Conservation (phyloP, 2,329 filamentous ascomycete species). For the Phialophora verrucosa region DNA sequence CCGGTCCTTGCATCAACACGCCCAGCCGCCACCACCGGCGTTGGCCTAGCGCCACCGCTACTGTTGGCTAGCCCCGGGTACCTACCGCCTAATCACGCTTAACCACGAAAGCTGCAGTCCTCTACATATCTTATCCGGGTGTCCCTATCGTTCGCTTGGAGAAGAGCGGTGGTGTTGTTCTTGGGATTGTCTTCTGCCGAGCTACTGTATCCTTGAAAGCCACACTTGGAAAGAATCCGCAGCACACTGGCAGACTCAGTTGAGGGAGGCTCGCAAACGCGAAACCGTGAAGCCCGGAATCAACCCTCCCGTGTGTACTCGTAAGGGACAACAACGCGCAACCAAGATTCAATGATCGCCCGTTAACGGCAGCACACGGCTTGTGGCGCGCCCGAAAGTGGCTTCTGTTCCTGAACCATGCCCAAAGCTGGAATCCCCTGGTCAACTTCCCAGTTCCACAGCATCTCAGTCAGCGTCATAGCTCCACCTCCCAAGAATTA, state of each 20-base stretch:
- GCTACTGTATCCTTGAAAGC: background rate
- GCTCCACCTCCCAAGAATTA: background rate
- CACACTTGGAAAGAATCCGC: background rate
- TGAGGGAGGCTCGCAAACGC: background rate
- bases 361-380: background rate
- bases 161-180: background rate
- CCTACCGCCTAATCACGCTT: slow-evolving; percentile 8
- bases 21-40: background rate
- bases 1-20: background rate
- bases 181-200: background rate
- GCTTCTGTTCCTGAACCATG: background rate
- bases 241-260: background rate
- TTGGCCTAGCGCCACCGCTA: background rate
- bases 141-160: background rate
- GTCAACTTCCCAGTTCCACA: background rate
- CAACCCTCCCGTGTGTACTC: background rate
- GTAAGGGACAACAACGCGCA: background rate
- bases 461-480: slow-evolving; percentile 3
- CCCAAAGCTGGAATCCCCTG: background rate
- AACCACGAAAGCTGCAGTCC: background rate
- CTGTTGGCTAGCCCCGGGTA: background rate
- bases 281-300: background rate
- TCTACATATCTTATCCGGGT: background rate
- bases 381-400: background rate
- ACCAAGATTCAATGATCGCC: slow-evolving; percentile 11